These are phyloP conservation scores for Hibiscus tridactylites DNA, from an alignment of 345 rosid genomes.

Conservation along the genomic window DNA sequence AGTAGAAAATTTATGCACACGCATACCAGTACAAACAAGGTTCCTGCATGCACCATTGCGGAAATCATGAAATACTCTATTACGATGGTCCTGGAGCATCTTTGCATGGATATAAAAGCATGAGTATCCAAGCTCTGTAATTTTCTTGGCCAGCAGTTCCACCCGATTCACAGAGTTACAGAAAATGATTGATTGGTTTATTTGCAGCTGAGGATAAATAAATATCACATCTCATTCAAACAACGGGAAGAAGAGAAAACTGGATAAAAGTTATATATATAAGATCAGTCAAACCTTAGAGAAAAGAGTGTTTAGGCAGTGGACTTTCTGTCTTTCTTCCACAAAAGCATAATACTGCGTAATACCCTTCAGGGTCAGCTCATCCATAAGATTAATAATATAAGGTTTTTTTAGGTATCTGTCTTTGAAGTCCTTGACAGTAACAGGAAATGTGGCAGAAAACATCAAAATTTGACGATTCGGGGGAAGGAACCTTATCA, in stretches of 20 bases:
- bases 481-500: constrained; percentile 74
- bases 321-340: constrained; percentile 99
- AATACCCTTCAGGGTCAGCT: constrained; percentile 94
- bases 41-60: constrained; percentile 99
- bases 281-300: constrained; percentile 63
- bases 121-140: constrained; percentile 98
- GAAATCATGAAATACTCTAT: constrained; percentile 97
- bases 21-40: constrained; percentile 97
- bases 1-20: not conserved
- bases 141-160: constrained; percentile 95
- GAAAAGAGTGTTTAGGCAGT: constrained; percentile 97
- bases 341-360: constrained; percentile 97
- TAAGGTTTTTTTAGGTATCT: constrained; percentile 77
- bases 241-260: not conserved
- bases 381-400: constrained; percentile 97
- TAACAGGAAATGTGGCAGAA: constrained; percentile 97
- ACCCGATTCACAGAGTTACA: constrained; percentile 99
- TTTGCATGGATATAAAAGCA: constrained; percentile 98
- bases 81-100: constrained; percentile 99
- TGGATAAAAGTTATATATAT: not conserved
- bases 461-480: constrained; percentile 90
- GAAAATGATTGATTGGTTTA: constrained; percentile 95
- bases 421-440: constrained; percentile 95
- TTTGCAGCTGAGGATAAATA: constrained; percentile 72
- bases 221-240: constrained; percentile 5